Evolutionary conservation across 441 rosid genomes (phyloP).

Genomic region (Macaranga tanarius): DNA sequence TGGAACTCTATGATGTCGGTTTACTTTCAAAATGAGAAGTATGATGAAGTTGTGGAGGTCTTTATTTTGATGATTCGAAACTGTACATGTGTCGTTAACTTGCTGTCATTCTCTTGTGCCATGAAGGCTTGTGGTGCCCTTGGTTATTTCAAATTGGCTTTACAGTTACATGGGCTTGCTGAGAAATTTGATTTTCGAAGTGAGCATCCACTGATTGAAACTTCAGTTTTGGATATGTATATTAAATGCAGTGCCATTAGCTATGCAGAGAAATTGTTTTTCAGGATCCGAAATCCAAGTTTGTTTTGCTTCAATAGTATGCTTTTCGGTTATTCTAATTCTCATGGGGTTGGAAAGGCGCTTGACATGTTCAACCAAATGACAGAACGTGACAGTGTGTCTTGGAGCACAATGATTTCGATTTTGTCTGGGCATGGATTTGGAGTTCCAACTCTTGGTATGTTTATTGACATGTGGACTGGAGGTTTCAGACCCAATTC

Average conservation of each 20-base stretch:
- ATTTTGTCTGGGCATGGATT: conserved; percentile 26
- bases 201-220: not conserved
- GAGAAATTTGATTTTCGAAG: conserved; percentile 13
- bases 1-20: conserved; percentile 28
- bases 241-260: conserved; percentile 11
- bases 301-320: conserved; percentile 34
- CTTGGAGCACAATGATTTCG: conserved; percentile 32
- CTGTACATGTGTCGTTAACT: not conserved
- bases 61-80: conserved; percentile 15
- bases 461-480: conserved; percentile 33
- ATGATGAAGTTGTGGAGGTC: conserved; percentile 17
- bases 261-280: conserved; percentile 22
- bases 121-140: conserved; percentile 35
- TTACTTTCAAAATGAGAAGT: conserved; percentile 12
- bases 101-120: conserved; percentile 24
- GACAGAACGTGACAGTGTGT: conserved; percentile 26
- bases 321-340: conserved; percentile 31
- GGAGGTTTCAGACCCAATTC: conserved; percentile 25
- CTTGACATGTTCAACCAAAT: conserved; percentile 27
- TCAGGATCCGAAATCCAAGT: conserved; percentile 25
- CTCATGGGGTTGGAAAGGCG: conserved; percentile 25
- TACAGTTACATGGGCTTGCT: conserved; percentile 21
- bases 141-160: conserved; percentile 18
- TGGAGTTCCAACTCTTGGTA: conserved; percentile 18
- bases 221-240: conserved; percentile 16